phyloP scores from a whole-genome alignment of 2,329 filamentous ascomycete genomes.

The Mollisia scopiformis region DNA sequence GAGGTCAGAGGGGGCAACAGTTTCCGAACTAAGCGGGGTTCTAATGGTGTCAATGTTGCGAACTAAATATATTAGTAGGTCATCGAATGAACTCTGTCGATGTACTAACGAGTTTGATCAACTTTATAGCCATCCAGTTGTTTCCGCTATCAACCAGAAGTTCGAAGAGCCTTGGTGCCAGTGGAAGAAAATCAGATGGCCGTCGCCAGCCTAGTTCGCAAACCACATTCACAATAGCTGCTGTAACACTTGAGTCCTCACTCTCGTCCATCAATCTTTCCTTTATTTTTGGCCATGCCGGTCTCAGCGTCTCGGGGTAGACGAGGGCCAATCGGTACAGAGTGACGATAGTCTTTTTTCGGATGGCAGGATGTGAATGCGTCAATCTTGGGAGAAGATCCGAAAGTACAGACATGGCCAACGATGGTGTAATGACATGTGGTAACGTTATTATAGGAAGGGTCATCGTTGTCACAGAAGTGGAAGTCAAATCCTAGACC shows the following conservation, averaged over 20 bases:
- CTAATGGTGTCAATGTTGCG: constrained; percentile 88
- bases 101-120: constrained; percentile 84
- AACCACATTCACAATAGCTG: constrained; percentile 94
- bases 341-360: constrained; percentile 96
- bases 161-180: constrained; percentile 91
- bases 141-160: constrained; percentile 89
- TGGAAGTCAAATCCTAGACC: constrained; percentile 69
- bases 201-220: constrained; percentile 95
- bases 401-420: constrained; percentile 85
- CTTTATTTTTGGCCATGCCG: constrained; percentile 97
- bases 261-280: constrained; percentile 87
- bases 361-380: constrained; percentile 82
- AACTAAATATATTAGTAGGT: constrained; percentile 71
- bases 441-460: constrained; percentile 90
- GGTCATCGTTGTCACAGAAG: constrained; percentile 75
- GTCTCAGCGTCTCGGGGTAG: constrained; percentile 91
- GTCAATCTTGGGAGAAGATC: constrained; percentile 85
- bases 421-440: constrained; percentile 89
- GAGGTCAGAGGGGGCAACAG: constrained; percentile 87
- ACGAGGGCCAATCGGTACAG: constrained; percentile 91
- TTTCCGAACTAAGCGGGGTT: constrained; percentile 90
- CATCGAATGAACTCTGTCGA: constrained; percentile 41
- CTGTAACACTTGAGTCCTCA: constrained; percentile 91
- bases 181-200: constrained; percentile 88
- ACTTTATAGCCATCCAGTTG: constrained; percentile 99